Conservation (phyloP, 2,329 filamentous ascomycete species). For the Tolypocladium pustulatum region DNA sequence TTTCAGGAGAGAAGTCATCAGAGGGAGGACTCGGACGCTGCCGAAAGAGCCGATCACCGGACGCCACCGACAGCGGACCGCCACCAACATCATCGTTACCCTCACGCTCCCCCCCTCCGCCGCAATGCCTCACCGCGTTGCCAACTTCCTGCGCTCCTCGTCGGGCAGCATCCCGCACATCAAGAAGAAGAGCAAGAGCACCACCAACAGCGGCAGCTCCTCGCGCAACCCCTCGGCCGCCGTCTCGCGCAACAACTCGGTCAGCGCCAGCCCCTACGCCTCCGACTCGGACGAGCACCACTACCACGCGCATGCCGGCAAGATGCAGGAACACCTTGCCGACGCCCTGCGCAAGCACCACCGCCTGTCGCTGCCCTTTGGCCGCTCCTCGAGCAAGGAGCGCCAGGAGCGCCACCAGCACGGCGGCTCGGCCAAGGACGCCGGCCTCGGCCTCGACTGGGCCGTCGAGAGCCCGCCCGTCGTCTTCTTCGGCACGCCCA, state of each 20-base stretch:
- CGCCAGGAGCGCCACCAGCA: constrained; percentile 25
- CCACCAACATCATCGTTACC: neutral
- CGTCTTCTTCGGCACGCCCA: constrained; percentile 67
- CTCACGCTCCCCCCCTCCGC: neutral
- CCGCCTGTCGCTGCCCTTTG: constrained; percentile 29
- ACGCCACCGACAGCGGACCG: neutral
- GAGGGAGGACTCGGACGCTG: neutral
- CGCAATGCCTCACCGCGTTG: constrained; percentile 47
- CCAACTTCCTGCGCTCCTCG: constrained; percentile 46
- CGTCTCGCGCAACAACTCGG: constrained; percentile 14
- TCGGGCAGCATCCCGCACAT: constrained; percentile 42
- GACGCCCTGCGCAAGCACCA: constrained; percentile 30
- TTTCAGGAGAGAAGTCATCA: neutral
- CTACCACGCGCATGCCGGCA: constrained; percentile 15
- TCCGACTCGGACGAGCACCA: constrained; percentile 23
- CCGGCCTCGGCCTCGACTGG: constrained; percentile 36
- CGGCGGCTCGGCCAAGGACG: constrained; percentile 25
- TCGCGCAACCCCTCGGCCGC: constrained; percentile 19
- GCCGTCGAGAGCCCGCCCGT: constrained; percentile 78
- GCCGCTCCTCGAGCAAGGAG: constrained; percentile 20
- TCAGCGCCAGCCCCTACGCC: constrained; percentile 21
- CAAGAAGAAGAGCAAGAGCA: constrained; percentile 22
- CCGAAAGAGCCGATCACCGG: neutral
- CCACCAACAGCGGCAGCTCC: constrained; percentile 16
- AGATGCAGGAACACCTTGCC: constrained; percentile 24